These are phyloP conservation scores for Platismatia glauca DNA, from an alignment of 495 filamentous ascomycete species.

Conservation along the genomic window DNA sequence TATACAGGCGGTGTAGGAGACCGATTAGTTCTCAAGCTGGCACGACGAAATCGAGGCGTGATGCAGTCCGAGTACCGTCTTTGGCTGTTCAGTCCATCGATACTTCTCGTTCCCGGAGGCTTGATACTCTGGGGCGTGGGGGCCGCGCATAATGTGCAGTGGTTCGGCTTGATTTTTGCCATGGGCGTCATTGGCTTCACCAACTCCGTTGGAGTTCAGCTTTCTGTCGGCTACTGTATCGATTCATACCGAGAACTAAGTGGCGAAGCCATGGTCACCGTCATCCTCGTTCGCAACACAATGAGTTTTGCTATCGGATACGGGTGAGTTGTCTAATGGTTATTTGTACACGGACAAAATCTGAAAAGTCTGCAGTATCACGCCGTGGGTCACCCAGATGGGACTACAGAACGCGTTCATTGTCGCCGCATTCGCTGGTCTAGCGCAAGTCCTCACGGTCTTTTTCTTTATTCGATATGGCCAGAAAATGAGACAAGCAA, in stretches of 20 bases:
- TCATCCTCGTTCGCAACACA: conserved; percentile 58
- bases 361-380: conserved; percentile 39
- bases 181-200: conserved; percentile 51
- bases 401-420: conserved; percentile 58
- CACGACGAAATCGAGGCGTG: conserved; percentile 52
- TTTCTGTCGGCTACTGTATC: conserved; percentile 54
- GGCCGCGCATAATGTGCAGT: conserved; percentile 50
- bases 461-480: conserved; percentile 50
- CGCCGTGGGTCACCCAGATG: conserved; percentile 52
- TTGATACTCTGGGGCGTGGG: conserved; percentile 63
- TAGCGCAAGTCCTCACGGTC: conserved; percentile 46
- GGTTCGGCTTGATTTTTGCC: conserved; percentile 55
- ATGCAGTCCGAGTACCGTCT: conserved; percentile 56
- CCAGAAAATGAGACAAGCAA: conserved; percentile 32
- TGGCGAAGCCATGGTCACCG: conserved; percentile 53
- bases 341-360: neutral
- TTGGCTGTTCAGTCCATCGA: conserved; percentile 49
- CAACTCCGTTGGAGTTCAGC: conserved; percentile 49
- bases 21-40: conserved; percentile 47
- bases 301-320: conserved; percentile 55
- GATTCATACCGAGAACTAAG: conserved; percentile 56
- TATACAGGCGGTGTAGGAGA: conserved; percentile 51
- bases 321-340: conserved; percentile 31
- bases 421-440: conserved; percentile 49
- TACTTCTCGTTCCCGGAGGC: conserved; percentile 47